Evolutionary conservation across 805 yeast species (phyloP).

Genomic region (Sugiyamaella boreocaroliniensis): DNA sequence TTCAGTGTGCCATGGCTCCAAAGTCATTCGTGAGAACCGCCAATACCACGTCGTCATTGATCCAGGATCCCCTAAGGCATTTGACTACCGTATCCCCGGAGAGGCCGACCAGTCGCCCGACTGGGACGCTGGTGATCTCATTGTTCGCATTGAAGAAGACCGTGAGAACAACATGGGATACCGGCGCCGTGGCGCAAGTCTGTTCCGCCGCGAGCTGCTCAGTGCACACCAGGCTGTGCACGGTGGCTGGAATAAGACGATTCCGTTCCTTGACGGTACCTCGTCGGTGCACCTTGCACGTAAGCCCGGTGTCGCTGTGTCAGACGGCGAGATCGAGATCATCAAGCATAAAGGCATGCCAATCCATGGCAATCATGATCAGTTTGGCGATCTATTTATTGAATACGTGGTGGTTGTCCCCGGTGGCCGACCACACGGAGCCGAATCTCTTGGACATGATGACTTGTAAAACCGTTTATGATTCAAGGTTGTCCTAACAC

Average conservation of each 20-base stretch:
- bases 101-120: slow-evolving; percentile 85
- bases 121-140: slow-evolving; percentile 71
- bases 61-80: slow-evolving; percentile 64
- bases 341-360: slow-evolving; percentile 88
- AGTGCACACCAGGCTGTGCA: slow-evolving; percentile 60
- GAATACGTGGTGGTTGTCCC: slow-evolving; percentile 36
- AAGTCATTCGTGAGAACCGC: slow-evolving; percentile 52
- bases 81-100: slow-evolving; percentile 53
- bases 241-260: slow-evolving; percentile 75
- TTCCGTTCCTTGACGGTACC: slow-evolving; percentile 60
- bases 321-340: slow-evolving; percentile 65
- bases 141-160: slow-evolving; percentile 54
- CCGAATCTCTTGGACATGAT: slow-evolving; percentile 2
- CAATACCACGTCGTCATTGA: slow-evolving; percentile 54
- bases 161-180: slow-evolving; percentile 64
- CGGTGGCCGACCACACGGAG: slow-evolving; percentile 7
- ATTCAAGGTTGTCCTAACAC: neutral
- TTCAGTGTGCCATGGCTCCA: slow-evolving; percentile 60
- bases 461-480: slow-evolving; percentile 3
- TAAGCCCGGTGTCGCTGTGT: slow-evolving; percentile 43
- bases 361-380: slow-evolving; percentile 39
- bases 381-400: slow-evolving; percentile 44
- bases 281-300: slow-evolving; percentile 47
- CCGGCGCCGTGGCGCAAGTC: slow-evolving; percentile 65
- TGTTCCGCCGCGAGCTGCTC: slow-evolving; percentile 77